phyloP scores from a whole-genome alignment of 2,329 filamentous ascomycete species.

The Nectriaceae sp. region DNA sequence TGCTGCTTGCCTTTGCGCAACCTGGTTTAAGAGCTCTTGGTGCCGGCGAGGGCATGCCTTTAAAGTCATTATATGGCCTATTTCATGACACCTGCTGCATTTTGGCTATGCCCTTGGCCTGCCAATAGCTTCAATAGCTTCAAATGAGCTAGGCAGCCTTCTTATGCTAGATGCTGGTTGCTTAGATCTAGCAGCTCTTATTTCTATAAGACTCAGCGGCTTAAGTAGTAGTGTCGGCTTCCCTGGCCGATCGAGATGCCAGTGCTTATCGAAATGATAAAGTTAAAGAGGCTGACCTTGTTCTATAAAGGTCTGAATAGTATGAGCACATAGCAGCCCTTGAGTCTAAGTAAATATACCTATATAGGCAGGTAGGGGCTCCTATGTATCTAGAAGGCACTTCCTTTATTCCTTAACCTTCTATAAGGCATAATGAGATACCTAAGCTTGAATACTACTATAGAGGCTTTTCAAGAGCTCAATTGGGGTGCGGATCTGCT shows the following conservation, averaged over 20 bases:
- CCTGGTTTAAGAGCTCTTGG: background rate
- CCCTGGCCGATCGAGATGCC: background rate
- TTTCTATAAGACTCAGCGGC: background rate
- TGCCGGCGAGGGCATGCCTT: background rate
- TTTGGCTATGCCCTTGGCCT: background rate
- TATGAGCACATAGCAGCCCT: background rate
- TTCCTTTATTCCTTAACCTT: too few relatives aligned
- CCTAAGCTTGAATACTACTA: constrained; percentile 10
- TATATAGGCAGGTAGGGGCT: background rate
- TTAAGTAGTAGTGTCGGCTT: background rate
- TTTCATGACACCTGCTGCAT: background rate
- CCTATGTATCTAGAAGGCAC: background rate
- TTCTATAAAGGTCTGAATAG: background rate
- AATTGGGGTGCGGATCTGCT: constrained; percentile 13
- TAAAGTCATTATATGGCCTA: background rate
- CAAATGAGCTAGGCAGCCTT: background rate
- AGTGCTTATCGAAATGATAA: background rate
- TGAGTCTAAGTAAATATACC: background rate
- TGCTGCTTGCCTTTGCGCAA: too few relatives aligned
- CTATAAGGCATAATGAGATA: constrained; percentile 12
- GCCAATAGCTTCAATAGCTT: background rate
- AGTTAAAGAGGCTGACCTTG: background rate
- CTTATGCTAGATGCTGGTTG: background rate
- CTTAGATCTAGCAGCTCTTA: background rate
- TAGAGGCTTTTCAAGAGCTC: constrained; percentile 11